Base-by-base conservation (phyloP, 352 stramenopile species). In the Thalassiosira ordinaria region DNA sequence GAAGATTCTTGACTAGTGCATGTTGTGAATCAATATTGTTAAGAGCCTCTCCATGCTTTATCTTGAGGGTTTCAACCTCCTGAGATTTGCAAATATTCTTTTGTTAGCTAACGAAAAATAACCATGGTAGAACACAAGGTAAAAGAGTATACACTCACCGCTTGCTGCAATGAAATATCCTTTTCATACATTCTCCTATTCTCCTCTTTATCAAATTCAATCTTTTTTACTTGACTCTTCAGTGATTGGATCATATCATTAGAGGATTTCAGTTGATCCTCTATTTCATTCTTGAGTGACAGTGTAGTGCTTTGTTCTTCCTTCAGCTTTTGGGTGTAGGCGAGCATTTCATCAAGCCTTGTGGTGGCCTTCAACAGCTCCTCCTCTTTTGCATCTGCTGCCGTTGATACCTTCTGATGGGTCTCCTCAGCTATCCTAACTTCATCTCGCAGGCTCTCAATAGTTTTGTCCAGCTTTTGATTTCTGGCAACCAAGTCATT, bases 101-200 rank as follows among this genome's bases (percentile, higher is more conserved):
- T 22, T 22, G 55, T 47, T 44, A 60, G 22, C n/a, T 26, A 60
- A 27, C 22, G 1, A 53, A 51, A 53, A 6, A 1, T 53, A n/a
- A n/a, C n/a, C n/a, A n/a, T n/a, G n/a, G n/a, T n/a, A n/a, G n/a
- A n/a, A n/a, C n/a, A n/a, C n/a, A n/a, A n/a, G n/a, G 53, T 52
- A 4, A 51, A 7, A 51, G 26, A 55, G 41, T 14, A 37, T 14
- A 66, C 26, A 75, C 65, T 82, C 53, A 83, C 75, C 20, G 24
- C 61, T 33, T 80, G 67, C 31, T 84, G 76, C 31, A 84, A 52
- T 39, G 71, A 56, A 35, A 84, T 79, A 49, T 84, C 76, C 47
- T 71, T 76, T 52, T 76, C 67, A 53, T 80, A 85, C 51, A 80
- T 85, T n/a, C 26, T 68, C 29, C 59, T 62, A 35, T 77, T 74